phyloP scores from a whole-genome alignment of 371 early-diverging fungal species.

The Syncephalis plumigaleata region DNA sequence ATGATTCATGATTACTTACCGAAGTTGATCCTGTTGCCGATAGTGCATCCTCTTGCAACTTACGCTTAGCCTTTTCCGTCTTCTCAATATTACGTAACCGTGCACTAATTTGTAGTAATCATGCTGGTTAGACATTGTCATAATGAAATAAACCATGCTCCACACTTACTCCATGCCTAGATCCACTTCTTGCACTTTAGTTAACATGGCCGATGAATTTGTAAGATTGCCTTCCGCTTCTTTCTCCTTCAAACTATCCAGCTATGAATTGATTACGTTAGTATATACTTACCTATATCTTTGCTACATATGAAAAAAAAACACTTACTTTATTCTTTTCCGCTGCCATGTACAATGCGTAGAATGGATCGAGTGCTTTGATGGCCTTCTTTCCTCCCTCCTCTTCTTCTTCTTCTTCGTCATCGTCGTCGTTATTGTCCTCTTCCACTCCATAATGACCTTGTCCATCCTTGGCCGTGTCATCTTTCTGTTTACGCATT shows the following conservation, averaged over 20 bases:
- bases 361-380: slow-evolving; percentile 18
- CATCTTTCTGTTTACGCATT: slow-evolving; percentile 29
- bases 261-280: slow-evolving; percentile 6
- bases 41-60: background rate
- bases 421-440: slow-evolving; percentile 12
- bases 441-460: slow-evolving; percentile 8
- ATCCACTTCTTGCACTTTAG: slow-evolving; percentile 87
- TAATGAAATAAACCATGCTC: no score
- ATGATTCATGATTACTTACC: no score
- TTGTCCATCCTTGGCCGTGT: background rate
- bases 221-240: slow-evolving; percentile 75
- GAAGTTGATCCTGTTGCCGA: no score
- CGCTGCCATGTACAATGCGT: slow-evolving; percentile 51
- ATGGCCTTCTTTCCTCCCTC: slow-evolving; percentile 7
- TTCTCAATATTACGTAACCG: slow-evolving; percentile 66
- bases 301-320: background rate
- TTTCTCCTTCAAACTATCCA: slow-evolving; percentile 23
- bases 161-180: slow-evolving; percentile 63
- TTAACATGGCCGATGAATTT: slow-evolving; percentile 74
- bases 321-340: slow-evolving; percentile 43
- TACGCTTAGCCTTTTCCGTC: slow-evolving; percentile 57
- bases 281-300: background rate
- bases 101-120: no score
- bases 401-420: slow-evolving; percentile 17
- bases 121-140: no score